phyloP scores from a whole-genome alignment of 805 yeast species.

The Alloascoidea hylecoeti region DNA sequence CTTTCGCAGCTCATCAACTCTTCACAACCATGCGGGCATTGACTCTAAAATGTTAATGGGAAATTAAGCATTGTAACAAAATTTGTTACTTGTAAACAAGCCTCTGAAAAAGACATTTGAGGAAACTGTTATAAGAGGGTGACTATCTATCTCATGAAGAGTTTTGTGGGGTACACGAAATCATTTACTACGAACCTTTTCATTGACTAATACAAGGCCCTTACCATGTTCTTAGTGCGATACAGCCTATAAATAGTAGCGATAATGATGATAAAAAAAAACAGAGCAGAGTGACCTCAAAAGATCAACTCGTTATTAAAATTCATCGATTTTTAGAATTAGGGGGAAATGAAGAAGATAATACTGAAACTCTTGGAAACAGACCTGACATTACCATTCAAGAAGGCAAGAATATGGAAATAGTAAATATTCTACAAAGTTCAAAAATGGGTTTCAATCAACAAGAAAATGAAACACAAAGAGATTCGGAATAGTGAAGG shows the following conservation, averaged over 20 bases:
- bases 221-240: slow-evolving; percentile 85
- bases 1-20: too few species aligned
- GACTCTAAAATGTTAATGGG: slow-evolving; percentile 46
- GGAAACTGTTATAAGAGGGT: slow-evolving; percentile 63
- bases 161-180: slow-evolving; percentile 80
- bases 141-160: slow-evolving; percentile 67
- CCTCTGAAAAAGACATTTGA: slow-evolving; percentile 62
- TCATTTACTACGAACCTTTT: slow-evolving; percentile 71
- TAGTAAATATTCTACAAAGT: slow-evolving; percentile 64
- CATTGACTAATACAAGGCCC: slow-evolving; percentile 76
- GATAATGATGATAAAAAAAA: slow-evolving; percentile 85
- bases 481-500: too few species aligned
- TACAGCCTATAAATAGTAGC: slow-evolving; percentile 83
- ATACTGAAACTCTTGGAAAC: slow-evolving; percentile 63
- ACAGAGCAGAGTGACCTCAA: slow-evolving; percentile 86
- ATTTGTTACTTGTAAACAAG: slow-evolving; percentile 54
- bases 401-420: slow-evolving; percentile 45
- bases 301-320: slow-evolving; percentile 62
- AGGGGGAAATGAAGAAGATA: slow-evolving; percentile 70
- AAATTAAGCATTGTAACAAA: slow-evolving; percentile 70
- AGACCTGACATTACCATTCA: slow-evolving; percentile 83
- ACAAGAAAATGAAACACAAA: too few species aligned
- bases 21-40: too few species aligned
- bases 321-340: slow-evolving; percentile 68
- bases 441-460: slow-evolving; percentile 59